Conservation (phyloP, 202 grass and related monocot genomes). For the Eragrostis tef region DNA sequence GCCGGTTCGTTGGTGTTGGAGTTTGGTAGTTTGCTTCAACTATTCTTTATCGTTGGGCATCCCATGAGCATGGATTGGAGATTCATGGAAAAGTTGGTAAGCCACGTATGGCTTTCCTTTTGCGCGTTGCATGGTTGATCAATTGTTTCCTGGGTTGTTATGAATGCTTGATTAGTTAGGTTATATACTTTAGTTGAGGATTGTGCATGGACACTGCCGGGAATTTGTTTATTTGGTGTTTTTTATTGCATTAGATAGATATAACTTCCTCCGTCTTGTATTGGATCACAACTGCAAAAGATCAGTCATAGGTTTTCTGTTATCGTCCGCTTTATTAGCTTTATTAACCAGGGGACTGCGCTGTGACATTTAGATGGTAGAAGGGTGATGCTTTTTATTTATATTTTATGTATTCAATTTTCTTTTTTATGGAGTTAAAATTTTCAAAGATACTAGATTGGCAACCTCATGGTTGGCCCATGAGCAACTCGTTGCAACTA, state of each 20-base stretch:
- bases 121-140: not conserved
- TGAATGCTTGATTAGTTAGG: not conserved
- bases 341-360: not conserved
- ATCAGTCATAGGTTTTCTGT: not conserved
- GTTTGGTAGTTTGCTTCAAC: not conserved
- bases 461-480: not conserved
- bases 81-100: not conserved
- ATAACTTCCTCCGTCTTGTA: not conserved
- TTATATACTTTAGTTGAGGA: not conserved
- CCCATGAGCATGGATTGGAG: not conserved
- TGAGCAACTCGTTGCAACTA: not conserved
- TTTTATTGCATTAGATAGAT: not conserved
- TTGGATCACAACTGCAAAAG: not conserved
- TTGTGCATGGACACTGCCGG: not conserved
- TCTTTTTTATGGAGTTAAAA: not conserved
- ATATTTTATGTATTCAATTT: not conserved
- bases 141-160: conserved; percentile 16
- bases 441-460: not conserved
- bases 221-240: not conserved
- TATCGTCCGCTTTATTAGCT: not conserved
- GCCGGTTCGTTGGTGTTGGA: conserved; percentile 2
- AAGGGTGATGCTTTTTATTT: not conserved
- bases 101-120: not conserved
- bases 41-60: not conserved
- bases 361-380: too few species aligned